A percentile compares a stretch with the other conserved stretches of the same genome.
These are phyloP conservation scores for Phialophora verrucosa DNA, from an alignment of 2,329 filamentous ascomycete species.

Conservation along the genomic window DNA sequence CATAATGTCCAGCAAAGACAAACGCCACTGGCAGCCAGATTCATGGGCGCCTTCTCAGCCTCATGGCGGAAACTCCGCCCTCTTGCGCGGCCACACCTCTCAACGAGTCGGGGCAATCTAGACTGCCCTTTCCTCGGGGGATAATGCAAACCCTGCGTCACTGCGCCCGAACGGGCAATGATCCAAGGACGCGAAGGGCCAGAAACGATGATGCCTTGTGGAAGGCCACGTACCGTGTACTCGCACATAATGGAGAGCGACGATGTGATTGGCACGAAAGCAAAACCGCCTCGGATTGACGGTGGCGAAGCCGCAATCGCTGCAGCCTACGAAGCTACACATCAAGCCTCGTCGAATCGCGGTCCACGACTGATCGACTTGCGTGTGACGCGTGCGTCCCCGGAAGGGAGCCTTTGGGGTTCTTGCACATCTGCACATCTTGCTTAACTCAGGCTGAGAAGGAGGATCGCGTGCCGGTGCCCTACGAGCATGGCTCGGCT, in stretches of 20 bases:
- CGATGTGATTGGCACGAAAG: slow-evolving; percentile 2
- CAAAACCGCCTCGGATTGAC: neutral
- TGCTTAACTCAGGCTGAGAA: slow-evolving; percentile 20
- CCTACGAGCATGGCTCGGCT: neutral
- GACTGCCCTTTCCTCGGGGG: neutral
- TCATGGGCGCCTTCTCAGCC: slow-evolving; percentile 4
- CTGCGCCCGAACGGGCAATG: slow-evolving; percentile 11
- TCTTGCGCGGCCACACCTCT: slow-evolving; percentile 5
- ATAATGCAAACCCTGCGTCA: neutral
- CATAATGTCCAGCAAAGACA: neutral
- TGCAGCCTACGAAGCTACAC: slow-evolving; percentile 2
- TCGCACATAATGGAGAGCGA: neutral
- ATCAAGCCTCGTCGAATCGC: neutral
- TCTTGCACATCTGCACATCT: neutral
- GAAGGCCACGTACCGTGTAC: slow-evolving; percentile 1
- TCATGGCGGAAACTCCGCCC: slow-evolving; percentile 20
- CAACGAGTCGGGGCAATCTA: neutral
- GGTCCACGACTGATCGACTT: neutral
- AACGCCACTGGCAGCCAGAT: neutral
- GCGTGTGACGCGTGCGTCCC: slow-evolving; percentile 4
- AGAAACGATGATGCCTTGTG: slow-evolving; percentile 4
- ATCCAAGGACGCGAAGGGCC: neutral
- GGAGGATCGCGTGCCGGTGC: neutral
- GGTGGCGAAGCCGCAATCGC: slow-evolving; percentile 3
- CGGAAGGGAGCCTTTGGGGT: neutral